Percentiles rank a stretch among this genome's conserved stretches.
These are phyloP conservation scores for Chenopodium berlandieri DNA, from an alignment of 148 eudicot genomes.

Conservation along the genomic window DNA sequence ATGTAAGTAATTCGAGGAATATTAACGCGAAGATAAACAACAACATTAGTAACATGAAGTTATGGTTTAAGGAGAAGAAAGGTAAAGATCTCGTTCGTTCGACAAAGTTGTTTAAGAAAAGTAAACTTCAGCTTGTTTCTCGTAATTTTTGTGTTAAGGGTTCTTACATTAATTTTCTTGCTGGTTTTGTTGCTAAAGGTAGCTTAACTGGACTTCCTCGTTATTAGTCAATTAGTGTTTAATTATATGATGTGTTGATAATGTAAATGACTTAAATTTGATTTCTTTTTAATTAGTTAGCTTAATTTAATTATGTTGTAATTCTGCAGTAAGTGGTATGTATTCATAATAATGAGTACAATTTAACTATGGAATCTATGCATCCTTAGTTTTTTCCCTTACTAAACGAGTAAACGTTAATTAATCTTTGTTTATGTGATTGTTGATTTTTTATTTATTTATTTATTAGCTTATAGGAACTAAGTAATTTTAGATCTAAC, in stretches of 20 bases:
- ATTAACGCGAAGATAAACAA: background rate
- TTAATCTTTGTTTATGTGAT: no score
- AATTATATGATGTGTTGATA: background rate
- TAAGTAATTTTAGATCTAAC: no score
- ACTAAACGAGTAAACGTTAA: no score
- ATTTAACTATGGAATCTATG: no score
- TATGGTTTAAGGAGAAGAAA: conserved; percentile 24
- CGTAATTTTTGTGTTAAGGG: conserved; percentile 30
- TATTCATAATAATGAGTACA: no score
- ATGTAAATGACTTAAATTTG: background rate
- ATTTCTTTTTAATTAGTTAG: background rate
- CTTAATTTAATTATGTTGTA: background rate
- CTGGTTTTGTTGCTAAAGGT: conserved; percentile 36
- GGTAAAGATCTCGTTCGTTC: conserved; percentile 24
- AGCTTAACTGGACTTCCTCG: conserved; percentile 29
- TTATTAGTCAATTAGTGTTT: conserved; percentile 1
- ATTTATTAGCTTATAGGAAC: no score
- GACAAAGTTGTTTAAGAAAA: conserved; percentile 20
- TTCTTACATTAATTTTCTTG: conserved; percentile 28
- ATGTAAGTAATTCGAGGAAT: background rate
- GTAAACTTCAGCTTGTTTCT: conserved; percentile 24
- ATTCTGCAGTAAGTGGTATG: background rate
- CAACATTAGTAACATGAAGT: background rate
- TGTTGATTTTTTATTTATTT: no score
- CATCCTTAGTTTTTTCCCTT: no score